phyloP scores from a whole-genome alignment of 495 filamentous ascomycete species.

The Penicillium arizonense region DNA sequence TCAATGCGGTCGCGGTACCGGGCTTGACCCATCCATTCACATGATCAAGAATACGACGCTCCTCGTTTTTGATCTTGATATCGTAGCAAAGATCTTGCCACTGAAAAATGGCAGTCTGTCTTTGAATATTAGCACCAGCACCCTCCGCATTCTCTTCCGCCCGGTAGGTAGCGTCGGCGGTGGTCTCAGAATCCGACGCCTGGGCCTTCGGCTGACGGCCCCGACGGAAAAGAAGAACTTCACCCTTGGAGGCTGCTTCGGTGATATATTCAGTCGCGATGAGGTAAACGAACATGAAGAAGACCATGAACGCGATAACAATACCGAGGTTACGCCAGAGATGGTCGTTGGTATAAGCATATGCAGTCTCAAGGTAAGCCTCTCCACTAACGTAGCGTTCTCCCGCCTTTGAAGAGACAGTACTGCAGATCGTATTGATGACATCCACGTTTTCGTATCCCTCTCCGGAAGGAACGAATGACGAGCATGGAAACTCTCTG shows the following conservation, averaged over 20 bases:
- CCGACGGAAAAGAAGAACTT: conserved; percentile 52
- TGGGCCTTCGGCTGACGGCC: conserved; percentile 32
- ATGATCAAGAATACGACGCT: conserved; percentile 58
- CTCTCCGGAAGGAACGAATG: conserved; percentile 53
- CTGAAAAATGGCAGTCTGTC: conserved; percentile 67
- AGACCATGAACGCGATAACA: conserved; percentile 62
- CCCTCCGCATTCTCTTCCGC: conserved; percentile 24
- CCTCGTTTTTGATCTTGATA: conserved; percentile 59
- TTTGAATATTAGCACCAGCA: conserved; percentile 53
- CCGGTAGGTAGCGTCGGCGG: conserved; percentile 17
- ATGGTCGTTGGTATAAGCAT: conserved; percentile 54
- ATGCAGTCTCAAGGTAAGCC: conserved; percentile 59
- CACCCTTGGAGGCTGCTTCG: conserved; percentile 49
- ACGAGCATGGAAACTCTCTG: conserved; percentile 36
- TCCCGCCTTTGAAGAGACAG: conserved; percentile 46
- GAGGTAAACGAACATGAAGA: conserved; percentile 55
- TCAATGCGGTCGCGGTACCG: conserved; percentile 64
- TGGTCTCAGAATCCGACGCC: conserved; percentile 31
- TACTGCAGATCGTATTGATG: conserved; percentile 43
- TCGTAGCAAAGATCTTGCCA: conserved; percentile 78
- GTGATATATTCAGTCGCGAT: conserved; percentile 47
- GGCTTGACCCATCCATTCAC: conserved; percentile 67
- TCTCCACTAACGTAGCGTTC: conserved; percentile 55
- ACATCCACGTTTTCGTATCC: conserved; percentile 26
- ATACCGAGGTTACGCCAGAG: conserved; percentile 73